phyloP scores from a whole-genome alignment of 2,329 filamentous ascomycete species.

The Kalaharituber pfeilii region DNA sequence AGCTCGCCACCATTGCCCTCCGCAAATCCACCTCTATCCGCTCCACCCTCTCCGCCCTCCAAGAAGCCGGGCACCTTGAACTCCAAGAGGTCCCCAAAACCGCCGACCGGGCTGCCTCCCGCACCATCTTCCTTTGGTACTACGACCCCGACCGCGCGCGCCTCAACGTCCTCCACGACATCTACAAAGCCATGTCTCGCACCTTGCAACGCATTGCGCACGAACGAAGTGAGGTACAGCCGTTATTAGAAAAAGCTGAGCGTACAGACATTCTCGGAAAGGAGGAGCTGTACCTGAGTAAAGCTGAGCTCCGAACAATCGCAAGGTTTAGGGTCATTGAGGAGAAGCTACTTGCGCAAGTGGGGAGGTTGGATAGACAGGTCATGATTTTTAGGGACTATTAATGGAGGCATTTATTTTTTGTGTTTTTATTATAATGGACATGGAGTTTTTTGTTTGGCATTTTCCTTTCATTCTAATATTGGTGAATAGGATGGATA shows the following conservation, averaged over 20 bases:
- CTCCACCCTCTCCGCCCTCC: slow-evolving; percentile 66
- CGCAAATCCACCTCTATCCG: slow-evolving; percentile 76
- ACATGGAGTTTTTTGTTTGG: background rate
- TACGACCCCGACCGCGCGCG: slow-evolving; percentile 62
- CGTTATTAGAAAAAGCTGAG: slow-evolving; percentile 63
- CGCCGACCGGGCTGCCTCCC: slow-evolving; percentile 58
- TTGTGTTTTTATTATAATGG: background rate
- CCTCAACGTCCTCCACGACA: slow-evolving; percentile 51
- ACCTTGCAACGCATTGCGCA: slow-evolving; percentile 63
- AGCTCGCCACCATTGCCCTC: slow-evolving; percentile 60
- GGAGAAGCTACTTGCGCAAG: slow-evolving; percentile 58
- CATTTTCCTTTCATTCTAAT: background rate
- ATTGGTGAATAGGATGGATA: background rate
- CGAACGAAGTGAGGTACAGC: slow-evolving; percentile 53
- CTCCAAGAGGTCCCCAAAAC: slow-evolving; percentile 90
- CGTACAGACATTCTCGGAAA: slow-evolving; percentile 71
- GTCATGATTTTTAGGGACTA: slow-evolving; percentile 68
- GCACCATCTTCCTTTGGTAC: slow-evolving; percentile 83
- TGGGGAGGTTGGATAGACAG: slow-evolving; percentile 67
- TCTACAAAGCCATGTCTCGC: slow-evolving; percentile 79
- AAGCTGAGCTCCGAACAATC: slow-evolving; percentile 52
- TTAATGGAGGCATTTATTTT: too few relatives aligned
- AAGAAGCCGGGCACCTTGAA: slow-evolving; percentile 71
- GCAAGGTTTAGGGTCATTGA: slow-evolving; percentile 45
- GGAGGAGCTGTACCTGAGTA: slow-evolving; percentile 61